Evolutionary conservation across 129 eudicot genomes (phyloP).

Genomic region (Deinandra increscens): DNA sequence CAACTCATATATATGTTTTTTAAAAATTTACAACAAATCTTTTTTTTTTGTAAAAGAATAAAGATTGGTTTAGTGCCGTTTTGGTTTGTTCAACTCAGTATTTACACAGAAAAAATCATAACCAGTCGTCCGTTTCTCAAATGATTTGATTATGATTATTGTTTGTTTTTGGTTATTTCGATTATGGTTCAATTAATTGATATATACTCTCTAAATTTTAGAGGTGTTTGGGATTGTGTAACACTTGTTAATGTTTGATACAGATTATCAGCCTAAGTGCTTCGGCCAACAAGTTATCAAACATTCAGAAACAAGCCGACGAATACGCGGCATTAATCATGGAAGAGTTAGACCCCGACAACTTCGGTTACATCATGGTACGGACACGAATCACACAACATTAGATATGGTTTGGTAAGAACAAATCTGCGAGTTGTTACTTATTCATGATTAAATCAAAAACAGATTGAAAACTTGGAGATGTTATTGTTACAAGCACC

Average conservation of each 20-base stretch:
- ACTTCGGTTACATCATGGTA: constrained; percentile 79
- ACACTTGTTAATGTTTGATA: neutral
- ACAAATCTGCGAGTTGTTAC: neutral
- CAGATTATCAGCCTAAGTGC: constrained; percentile 81
- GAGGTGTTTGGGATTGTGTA: neutral
- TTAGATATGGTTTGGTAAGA: neutral
- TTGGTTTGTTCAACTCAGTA: too few species aligned
- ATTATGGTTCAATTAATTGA: too few species aligned
- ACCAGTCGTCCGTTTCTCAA: too few species aligned
- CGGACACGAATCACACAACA: neutral
- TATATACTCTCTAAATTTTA: neutral
- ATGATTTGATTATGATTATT: too few species aligned
- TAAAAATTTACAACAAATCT: too few species aligned
- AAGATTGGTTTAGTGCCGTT: too few species aligned
- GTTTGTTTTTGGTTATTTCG: too few species aligned
- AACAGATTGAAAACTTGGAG: constrained; percentile 69
- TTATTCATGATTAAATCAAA: neutral
- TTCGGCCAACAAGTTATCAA: constrained; percentile 78
- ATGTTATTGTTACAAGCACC: constrained; percentile 73
- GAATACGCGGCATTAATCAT: constrained; percentile 86
- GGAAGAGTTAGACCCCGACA: constrained; percentile 83
- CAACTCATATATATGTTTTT: too few species aligned
- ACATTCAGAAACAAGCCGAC: constrained; percentile 74
- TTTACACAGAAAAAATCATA: too few species aligned
- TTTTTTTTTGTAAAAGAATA: too few species aligned